Conservation (phyloP, 2,329 filamentous ascomycete species). For the Ophiocordyceps camponoti-floridani region DNA sequence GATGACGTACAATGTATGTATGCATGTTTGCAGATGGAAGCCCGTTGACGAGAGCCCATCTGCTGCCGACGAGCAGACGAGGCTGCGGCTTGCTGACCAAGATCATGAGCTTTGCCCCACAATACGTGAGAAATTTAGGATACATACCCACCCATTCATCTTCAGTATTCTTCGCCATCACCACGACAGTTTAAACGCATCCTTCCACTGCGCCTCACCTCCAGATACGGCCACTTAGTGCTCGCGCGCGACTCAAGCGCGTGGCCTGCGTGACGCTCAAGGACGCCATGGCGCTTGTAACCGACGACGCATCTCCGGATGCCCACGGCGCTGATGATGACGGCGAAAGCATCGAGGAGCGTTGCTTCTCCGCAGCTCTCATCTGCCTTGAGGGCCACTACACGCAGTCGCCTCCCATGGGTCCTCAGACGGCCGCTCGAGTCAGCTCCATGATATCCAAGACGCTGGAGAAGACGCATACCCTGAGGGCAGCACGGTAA, state of each 20-base stretch:
- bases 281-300: slow-evolving; percentile 9
- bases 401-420: slow-evolving; percentile 36
- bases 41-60: too few relatives aligned
- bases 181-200: too few relatives aligned
- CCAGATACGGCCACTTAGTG: too few relatives aligned
- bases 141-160: too few relatives aligned
- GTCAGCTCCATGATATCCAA: slow-evolving; percentile 39
- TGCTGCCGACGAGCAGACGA: too few relatives aligned
- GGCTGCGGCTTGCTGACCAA: too few relatives aligned
- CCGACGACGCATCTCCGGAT: slow-evolving; percentile 7
- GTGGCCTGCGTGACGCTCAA: neutral
- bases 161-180: too few relatives aligned
- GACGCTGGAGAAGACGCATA: slow-evolving; percentile 47
- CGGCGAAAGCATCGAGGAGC: slow-evolving; percentile 41
- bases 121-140: too few relatives aligned
- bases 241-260: neutral
- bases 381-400: slow-evolving; percentile 45
- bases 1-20: too few relatives aligned
- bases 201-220: too few relatives aligned
- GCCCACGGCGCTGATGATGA: slow-evolving; percentile 6
- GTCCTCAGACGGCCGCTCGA: slow-evolving; percentile 33
- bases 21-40: too few relatives aligned
- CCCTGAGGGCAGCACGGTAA: slow-evolving; percentile 40
- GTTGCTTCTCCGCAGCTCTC: slow-evolving; percentile 41
- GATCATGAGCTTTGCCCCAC: too few relatives aligned